Evolutionary conservation across 768 basidiomycete genomes (phyloP), one percentile per base, ranked within the genome.

Genomic region (Jaapia argillacea): DNA sequence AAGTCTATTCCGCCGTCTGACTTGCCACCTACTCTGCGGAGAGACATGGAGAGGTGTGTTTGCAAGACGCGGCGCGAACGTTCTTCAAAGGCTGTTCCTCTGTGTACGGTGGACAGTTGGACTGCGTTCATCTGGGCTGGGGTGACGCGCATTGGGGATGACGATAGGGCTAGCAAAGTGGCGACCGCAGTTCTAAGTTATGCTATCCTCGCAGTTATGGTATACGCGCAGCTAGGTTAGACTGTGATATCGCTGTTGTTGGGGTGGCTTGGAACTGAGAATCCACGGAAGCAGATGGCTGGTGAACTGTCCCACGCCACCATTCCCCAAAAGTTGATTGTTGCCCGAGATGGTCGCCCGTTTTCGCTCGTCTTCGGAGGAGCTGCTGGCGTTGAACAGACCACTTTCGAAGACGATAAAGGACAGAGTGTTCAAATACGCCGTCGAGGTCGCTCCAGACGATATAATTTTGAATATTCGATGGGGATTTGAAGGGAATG

Each of bases 1-100:
- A 94, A 68, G 60, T 96, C 92, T 35, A 96, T 67, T 0, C 92
- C 92, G 4, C 91, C 89, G 57, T 94, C 92, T n/a, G 77, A 71
- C 53, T 71, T 78, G n/a, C 91, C 89, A 3, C 91, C 91, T 13
- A 92, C 79, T 41, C 79, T 76, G 37, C 63, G 69, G 3, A 93
- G 69, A 1, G 79, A 71, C 91, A 94, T 96, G 26, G 83, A 86
- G 40, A 93, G 64, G 37, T 75, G 60, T 2, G 71, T 58, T 27
- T 77, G 74, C 4, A 91, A 70, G 4, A 88, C 53, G 6, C 61
- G 57, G 22, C 81, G 69, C 0, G 81, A 79, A 1, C 81, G 75
- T 23, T 74, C 58, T 58, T 96, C 91, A 54, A 91, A 96, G 0
- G 77, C 75, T 1, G 63, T 69, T 2, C 91, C 91, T 23, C 79